A percentile compares a stretch with the other conserved stretches of the same genome.
Evolutionary conservation across 371 early-diverging fungal species (phyloP).

Genomic region (Haplosporangium sp.): DNA sequence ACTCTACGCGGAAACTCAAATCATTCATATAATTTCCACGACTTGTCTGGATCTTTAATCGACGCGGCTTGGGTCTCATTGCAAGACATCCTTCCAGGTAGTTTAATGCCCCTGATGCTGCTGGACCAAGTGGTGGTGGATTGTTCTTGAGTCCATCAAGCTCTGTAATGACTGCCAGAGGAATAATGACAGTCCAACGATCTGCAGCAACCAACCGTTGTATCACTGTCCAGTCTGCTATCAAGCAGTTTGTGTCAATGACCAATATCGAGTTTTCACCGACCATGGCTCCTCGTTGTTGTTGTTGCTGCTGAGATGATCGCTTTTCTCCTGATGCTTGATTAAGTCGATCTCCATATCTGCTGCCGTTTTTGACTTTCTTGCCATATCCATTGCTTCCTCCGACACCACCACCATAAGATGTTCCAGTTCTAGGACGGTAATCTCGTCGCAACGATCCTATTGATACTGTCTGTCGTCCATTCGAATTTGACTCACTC

Average conservation of each 20-base stretch:
- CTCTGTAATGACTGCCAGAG: conserved; percentile 75
- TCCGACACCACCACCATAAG: background rate
- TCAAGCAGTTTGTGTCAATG: conserved; percentile 77
- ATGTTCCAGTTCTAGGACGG: conserved; percentile 7
- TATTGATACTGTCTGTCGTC: conserved; percentile 14
- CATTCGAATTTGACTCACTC: conserved; percentile 23
- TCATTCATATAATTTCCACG: conserved; percentile 74
- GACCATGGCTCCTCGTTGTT: conserved; percentile 25
- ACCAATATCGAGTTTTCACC: conserved; percentile 68
- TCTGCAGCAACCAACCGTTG: conserved; percentile 63
- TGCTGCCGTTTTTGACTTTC: conserved; percentile 7
- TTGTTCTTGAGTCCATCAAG: conserved; percentile 72
- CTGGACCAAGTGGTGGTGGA: conserved; percentile 65
- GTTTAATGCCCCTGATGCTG: conserved; percentile 63
- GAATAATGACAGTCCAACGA: conserved; percentile 71
- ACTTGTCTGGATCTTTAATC: conserved; percentile 70
- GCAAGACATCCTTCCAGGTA: conserved; percentile 64
- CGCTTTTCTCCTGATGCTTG: conserved; percentile 42
- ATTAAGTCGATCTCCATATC: conserved; percentile 19
- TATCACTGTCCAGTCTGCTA: conserved; percentile 68
- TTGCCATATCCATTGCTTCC: conserved; percentile 11
- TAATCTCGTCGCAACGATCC: conserved; percentile 26
- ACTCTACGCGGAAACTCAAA: conserved; percentile 72
- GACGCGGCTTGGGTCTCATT: conserved; percentile 39
- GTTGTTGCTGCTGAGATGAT: conserved; percentile 24